A percentile compares a stretch with the other conserved stretches of the same genome.
These are phyloP conservation scores for Rhododendron williamsianum DNA, from an alignment of 148 eudicot genomes.

Conservation along the genomic window DNA sequence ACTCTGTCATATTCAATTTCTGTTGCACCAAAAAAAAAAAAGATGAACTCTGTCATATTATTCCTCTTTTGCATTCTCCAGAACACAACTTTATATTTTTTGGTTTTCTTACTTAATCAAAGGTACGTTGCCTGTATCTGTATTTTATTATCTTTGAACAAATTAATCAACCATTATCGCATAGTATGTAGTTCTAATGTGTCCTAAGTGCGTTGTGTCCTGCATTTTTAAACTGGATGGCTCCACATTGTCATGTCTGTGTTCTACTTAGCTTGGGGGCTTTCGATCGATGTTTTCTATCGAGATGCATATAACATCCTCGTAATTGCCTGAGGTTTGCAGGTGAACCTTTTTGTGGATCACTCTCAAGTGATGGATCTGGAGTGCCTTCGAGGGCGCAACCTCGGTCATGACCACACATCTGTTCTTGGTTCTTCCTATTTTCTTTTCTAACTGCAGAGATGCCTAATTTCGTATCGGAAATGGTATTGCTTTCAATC, in stretches of 20 bases:
- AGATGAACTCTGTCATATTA: background rate
- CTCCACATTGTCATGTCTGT: background rate
- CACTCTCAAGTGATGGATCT: constrained; percentile 82
- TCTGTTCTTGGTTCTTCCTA: constrained; percentile 70
- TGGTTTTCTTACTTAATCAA: background rate
- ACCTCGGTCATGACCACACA: constrained; percentile 61
- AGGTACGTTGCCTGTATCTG: background rate
- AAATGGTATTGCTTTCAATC: background rate
- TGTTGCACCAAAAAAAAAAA: too few relatives aligned
- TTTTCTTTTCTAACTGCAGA: constrained; percentile 25
- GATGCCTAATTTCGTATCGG: background rate
- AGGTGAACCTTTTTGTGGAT: constrained; percentile 94
- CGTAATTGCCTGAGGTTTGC: constrained; percentile 12
- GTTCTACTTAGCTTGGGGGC: background rate
- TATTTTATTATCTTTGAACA: background rate
- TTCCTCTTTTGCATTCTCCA: background rate
- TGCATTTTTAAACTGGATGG: background rate
- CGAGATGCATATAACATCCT: background rate
- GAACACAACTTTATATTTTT: background rate
- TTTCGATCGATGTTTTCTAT: background rate
- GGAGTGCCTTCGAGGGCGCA: constrained; percentile 81
- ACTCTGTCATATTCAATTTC: too few relatives aligned
- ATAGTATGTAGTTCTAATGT: background rate
- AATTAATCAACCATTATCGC: background rate
- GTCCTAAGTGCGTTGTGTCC: background rate